Base-by-base conservation (phyloP, 805 yeast species). In the Soucietia sequanensis region DNA sequence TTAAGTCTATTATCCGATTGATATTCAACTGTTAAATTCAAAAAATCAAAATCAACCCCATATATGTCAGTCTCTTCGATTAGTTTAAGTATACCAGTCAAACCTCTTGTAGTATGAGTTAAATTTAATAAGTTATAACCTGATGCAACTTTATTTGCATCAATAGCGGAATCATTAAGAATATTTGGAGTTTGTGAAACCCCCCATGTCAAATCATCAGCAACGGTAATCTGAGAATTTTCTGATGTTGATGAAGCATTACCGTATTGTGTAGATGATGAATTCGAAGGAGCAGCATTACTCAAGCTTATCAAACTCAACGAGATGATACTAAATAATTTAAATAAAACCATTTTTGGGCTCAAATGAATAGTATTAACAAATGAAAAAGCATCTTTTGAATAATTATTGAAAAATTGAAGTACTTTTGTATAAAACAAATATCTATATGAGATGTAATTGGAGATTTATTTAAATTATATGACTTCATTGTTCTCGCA, bases 21-120 rank as follows among this genome's bases (percentile, higher is more conserved):
- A 32, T 50, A 47, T 14, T 46, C 44, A 11, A 51, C 56, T 3
- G 46, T 39, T 24, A 52, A 42, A 23, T 37, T 45, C 41, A 52
- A 43, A 9, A 21, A 28, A n/a, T 50, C 46, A 30, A 47, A 52
- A 27, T 52, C 58, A 23, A 47, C 46, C 15, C 58, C 58, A 31
- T 50, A 52, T 15, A 52, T 44, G 36, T 52, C 40, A 23, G 56
- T 48, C 10, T 39, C 48, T 5, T 40, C 38, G 19, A 40, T 42
- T 34, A 52, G 39, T 29, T 39, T 26, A 25, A 52, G 39, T 8
- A 38, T 21, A 5, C 51, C 56, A 3, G 36, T 33, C 16, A 51
- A 28, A 4, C 52, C 52, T 12, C 39, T 27, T 2, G 27, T 24
- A 5, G 40, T 34, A 11, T 23, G 21, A 15, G 37, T 33, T 16